Percentiles rank a stretch among this genome's conserved stretches.
phyloP scores from a whole-genome alignment of 148 eudicot genomes.

The Cornus controversa region DNA sequence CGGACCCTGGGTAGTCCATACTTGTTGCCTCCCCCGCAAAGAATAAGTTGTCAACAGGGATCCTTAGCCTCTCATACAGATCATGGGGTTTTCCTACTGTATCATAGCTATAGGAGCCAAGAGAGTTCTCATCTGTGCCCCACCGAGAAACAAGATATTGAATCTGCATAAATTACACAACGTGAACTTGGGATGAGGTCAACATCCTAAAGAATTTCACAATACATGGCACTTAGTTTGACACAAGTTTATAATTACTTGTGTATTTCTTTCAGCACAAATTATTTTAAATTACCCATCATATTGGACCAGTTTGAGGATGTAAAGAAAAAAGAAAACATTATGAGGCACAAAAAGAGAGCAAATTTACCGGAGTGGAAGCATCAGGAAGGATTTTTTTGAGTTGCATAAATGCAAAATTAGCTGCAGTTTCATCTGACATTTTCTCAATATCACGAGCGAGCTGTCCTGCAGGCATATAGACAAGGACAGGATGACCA shows the following conservation, averaged over 20 bases:
- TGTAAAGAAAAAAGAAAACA: background rate
- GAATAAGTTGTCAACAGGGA: slow-evolving; percentile 90
- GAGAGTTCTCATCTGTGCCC: slow-evolving; percentile 81
- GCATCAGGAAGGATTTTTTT: slow-evolving; percentile 87
- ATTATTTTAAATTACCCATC: background rate
- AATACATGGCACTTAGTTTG: background rate
- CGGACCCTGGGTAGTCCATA: slow-evolving; percentile 76
- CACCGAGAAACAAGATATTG: slow-evolving; percentile 91
- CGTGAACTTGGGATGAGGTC: background rate
- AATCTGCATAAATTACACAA: slow-evolving; percentile 47
- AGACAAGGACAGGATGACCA: slow-evolving; percentile 86
- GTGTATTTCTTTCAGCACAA: background rate
- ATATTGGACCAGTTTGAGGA: background rate
- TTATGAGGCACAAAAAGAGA: background rate
- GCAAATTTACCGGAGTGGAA: slow-evolving; percentile 56
- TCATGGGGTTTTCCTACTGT: slow-evolving; percentile 88
- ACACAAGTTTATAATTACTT: background rate
- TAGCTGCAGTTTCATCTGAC: slow-evolving; percentile 96
- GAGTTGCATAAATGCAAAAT: slow-evolving; percentile 82
- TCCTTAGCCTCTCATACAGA: slow-evolving; percentile 77
- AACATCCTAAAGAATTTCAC: background rate
- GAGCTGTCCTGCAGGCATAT: slow-evolving; percentile 97
- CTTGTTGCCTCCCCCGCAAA: slow-evolving; percentile 99
- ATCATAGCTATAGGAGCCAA: slow-evolving; percentile 94
- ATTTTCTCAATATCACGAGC: slow-evolving; percentile 90